A percentile compares a stretch with the other conserved stretches of the same genome.
These are phyloP conservation scores for Alternaria sp. DNA, from an alignment of 2,329 filamentous ascomycete species.

Conservation along the genomic window DNA sequence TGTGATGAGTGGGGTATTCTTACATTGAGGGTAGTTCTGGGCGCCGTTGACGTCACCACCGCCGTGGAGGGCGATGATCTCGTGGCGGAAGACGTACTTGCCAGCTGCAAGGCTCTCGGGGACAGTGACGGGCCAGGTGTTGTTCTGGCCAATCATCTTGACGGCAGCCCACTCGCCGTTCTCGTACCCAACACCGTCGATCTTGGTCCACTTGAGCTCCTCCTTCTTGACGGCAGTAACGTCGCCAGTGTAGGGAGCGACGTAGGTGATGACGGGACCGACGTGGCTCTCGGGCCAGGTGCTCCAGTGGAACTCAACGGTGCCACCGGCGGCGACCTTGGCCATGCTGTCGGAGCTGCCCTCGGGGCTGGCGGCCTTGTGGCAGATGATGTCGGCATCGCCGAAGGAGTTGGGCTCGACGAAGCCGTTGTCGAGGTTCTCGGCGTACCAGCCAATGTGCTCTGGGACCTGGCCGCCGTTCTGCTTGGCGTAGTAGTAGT, in stretches of 20 bases:
- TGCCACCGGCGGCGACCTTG: slow-evolving; percentile 66
- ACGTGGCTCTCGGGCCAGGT: slow-evolving; percentile 47
- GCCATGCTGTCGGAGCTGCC: slow-evolving; percentile 51
- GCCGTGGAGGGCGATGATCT: slow-evolving; percentile 59
- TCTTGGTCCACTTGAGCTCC: slow-evolving; percentile 49
- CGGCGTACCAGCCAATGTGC: slow-evolving; percentile 54
- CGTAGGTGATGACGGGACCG: slow-evolving; percentile 50
- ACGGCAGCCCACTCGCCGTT: slow-evolving; percentile 46
- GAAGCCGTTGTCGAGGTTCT: slow-evolving; percentile 48
- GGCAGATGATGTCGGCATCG: slow-evolving; percentile 63
- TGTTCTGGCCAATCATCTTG: slow-evolving; percentile 55
- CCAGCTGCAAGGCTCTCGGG: slow-evolving; percentile 55
- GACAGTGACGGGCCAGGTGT: slow-evolving; percentile 56
- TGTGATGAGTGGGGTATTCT: not conserved
- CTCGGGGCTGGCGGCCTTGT: slow-evolving; percentile 60
- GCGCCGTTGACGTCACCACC: slow-evolving; percentile 55
- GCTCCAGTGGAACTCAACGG: slow-evolving; percentile 62
- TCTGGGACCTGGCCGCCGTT: slow-evolving; percentile 35
- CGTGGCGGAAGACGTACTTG: slow-evolving; percentile 64
- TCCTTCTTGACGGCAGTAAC: slow-evolving; percentile 44
- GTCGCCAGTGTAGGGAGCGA: slow-evolving; percentile 43
- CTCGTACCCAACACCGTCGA: slow-evolving; percentile 41
- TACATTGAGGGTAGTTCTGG: slow-evolving; percentile 60
- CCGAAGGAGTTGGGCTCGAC: slow-evolving; percentile 38
- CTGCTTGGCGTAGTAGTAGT: slow-evolving; percentile 48